A percentile compares a stretch with the other conserved stretches of the same genome.
Conservation (phyloP, 768 basidiomycete genomes). For the Mycena vulgaris region DNA sequence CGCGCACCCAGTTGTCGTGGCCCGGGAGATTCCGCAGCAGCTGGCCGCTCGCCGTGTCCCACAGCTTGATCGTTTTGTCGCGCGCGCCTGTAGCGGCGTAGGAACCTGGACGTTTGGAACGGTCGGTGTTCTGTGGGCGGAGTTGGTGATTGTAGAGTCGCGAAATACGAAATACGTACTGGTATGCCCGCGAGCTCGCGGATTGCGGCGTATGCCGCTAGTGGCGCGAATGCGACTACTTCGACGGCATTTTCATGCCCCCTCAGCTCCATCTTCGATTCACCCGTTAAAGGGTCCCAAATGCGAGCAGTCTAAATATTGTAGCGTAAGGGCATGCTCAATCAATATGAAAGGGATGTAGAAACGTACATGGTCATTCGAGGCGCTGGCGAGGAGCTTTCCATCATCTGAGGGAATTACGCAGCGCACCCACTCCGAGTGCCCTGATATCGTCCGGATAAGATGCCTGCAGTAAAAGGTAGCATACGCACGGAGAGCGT, state of each 20-base stretch:
- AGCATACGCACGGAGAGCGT: constrained; percentile 15
- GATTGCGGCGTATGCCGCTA: constrained; percentile 81
- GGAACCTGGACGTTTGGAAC: constrained; percentile 63
- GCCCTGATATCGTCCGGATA: constrained; percentile 81
- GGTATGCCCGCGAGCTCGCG: constrained; percentile 82
- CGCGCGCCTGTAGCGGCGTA: constrained; percentile 89
- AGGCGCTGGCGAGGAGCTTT: constrained; percentile 81
- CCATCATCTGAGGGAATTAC: constrained; percentile 80
- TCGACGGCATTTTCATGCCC: constrained; percentile 93
- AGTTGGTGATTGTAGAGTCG: constrained; percentile 27
- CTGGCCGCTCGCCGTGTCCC: constrained; percentile 90
- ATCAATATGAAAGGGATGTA: constrained; percentile 11
- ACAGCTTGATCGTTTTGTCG: constrained; percentile 93
- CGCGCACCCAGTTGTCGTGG: constrained; percentile 94
- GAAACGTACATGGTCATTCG: constrained; percentile 85
- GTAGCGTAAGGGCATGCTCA: background rate
- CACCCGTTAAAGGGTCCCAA: constrained; percentile 81
- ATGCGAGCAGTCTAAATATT: constrained; percentile 78
- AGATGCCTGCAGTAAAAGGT: constrained; percentile 68
- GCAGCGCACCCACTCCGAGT: constrained; percentile 89
- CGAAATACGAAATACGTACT: constrained; percentile 52
- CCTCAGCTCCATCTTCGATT: constrained; percentile 85
- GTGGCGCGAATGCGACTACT: constrained; percentile 84
- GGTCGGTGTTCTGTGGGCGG: constrained; percentile 63
- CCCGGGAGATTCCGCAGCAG: constrained; percentile 84